These are phyloP conservation scores for Truncatella angustata DNA, from an alignment of 2,329 filamentous ascomycete species.

Conservation along the genomic window DNA sequence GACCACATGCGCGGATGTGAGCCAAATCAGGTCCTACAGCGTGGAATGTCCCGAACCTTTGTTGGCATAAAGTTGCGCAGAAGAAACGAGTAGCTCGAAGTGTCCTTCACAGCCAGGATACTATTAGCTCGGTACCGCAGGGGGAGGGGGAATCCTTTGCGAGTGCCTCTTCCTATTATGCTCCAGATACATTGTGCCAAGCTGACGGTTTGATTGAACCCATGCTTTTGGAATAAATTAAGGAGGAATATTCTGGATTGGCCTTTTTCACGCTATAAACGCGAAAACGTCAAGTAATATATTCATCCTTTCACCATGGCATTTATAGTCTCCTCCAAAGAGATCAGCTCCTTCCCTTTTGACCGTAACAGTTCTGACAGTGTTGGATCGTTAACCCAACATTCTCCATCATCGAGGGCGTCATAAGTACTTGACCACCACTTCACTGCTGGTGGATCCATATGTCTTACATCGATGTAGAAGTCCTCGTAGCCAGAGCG, in stretches of 20 bases:
- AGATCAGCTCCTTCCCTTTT: slow-evolving; percentile 21
- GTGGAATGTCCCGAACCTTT: neutral
- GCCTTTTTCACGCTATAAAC: no score
- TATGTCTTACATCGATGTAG: slow-evolving; percentile 21
- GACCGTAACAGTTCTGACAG: slow-evolving; percentile 35
- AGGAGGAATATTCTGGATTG: no score
- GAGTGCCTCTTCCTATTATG: no score
- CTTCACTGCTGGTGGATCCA: slow-evolving; percentile 18
- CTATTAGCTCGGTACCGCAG: no score
- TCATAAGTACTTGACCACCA: slow-evolving; percentile 30
- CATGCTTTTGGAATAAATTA: no score
- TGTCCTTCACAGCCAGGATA: no score
- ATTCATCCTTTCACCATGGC: slow-evolving; percentile 20
- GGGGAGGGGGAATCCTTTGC: no score
- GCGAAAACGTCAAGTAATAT: no score
- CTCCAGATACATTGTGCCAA: no score
- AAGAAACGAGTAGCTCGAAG: no score
- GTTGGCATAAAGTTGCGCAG: no score
- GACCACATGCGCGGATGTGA: neutral
- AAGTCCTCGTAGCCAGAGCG: slow-evolving; percentile 20
- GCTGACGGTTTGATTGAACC: no score
- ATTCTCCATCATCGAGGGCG: slow-evolving; percentile 26
- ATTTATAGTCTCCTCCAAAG: slow-evolving; percentile 23
- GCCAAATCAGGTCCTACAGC: neutral
- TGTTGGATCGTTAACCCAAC: slow-evolving; percentile 26